Percentiles rank a stretch among this genome's conserved stretches.
Evolutionary conservation across 2,329 filamentous ascomycete genomes (phyloP).

Genomic region (Aureobasidium sp.): DNA sequence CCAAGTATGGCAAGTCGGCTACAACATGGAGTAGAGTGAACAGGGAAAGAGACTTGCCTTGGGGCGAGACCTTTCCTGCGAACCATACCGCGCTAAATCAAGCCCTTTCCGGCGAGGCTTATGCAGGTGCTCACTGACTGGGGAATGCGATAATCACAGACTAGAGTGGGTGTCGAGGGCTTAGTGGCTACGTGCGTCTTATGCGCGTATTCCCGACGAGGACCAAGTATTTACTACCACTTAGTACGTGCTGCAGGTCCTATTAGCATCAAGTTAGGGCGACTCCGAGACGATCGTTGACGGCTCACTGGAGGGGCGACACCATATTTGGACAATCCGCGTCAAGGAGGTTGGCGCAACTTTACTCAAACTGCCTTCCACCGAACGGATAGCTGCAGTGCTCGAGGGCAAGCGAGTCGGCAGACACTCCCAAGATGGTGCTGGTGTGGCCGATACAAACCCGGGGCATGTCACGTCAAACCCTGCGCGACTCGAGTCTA

Average conservation of each 20-base stretch:
- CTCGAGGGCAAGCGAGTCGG: background rate
- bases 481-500: background rate
- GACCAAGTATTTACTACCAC: conserved; percentile 5
- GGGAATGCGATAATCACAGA: conserved; percentile 7
- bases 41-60: conserved; percentile 9
- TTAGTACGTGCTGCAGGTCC: conserved; percentile 10
- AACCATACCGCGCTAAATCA: conserved; percentile 5
- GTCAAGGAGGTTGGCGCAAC: conserved; percentile 9
- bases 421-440: background rate
- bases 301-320: background rate
- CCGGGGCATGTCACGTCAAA: conserved; percentile 12
- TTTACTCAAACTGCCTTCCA: background rate
- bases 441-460: background rate
- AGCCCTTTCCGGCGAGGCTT: conserved; percentile 1
- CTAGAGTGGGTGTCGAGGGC: conserved; percentile 1
- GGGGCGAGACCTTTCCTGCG: conserved; percentile 13
- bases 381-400: background rate
- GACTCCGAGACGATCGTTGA: conserved; percentile 8
- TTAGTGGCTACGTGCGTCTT: conserved; percentile 3
- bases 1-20: conserved; percentile 3
- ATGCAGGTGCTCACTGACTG: conserved; percentile 13
- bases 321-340: background rate
- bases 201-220: conserved; percentile 8
- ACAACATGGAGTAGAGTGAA: background rate
- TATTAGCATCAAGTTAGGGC: conserved; percentile 7